Conservation (phyloP, 371 early-diverging fungal genomes). For the Choanephora cucurbitarum region DNA sequence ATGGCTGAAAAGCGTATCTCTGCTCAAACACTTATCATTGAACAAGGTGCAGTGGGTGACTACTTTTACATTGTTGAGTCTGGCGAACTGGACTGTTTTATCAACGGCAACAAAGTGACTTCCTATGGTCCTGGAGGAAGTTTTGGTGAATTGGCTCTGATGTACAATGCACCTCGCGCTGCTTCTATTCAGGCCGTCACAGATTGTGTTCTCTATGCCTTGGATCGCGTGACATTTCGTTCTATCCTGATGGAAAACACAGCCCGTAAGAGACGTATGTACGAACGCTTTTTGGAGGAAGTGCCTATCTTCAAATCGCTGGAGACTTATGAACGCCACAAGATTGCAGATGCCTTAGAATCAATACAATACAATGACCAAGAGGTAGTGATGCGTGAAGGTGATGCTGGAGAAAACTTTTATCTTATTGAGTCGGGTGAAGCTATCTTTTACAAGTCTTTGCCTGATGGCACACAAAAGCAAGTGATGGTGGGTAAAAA, state of each 20-base stretch:
- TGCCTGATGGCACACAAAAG: slow-evolving; percentile 68
- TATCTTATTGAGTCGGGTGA: slow-evolving; percentile 89
- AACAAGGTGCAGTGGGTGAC: slow-evolving; percentile 96
- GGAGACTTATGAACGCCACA: slow-evolving; percentile 72
- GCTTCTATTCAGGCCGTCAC: slow-evolving; percentile 77
- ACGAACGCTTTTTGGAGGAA: slow-evolving; percentile 75
- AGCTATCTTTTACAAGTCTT: slow-evolving; percentile 50
- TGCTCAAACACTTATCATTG: slow-evolving; percentile 79
- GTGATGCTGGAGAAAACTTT: slow-evolving; percentile 66
- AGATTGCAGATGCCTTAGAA: slow-evolving; percentile 85
- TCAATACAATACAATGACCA: slow-evolving; percentile 65
- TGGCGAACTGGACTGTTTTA: slow-evolving; percentile 93
- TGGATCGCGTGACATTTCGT: slow-evolving; percentile 83
- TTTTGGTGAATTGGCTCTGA: slow-evolving; percentile 91
- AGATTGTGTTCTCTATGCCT: slow-evolving; percentile 77
- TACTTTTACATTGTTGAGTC: slow-evolving; percentile 97
- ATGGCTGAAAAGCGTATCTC: slow-evolving; percentile 90
- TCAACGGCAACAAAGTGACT: slow-evolving; percentile 67
- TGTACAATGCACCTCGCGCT: slow-evolving; percentile 91
- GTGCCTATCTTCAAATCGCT: slow-evolving; percentile 69
- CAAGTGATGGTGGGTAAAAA: slow-evolving; percentile 75
- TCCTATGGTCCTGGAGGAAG: slow-evolving; percentile 67
- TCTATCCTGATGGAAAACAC: slow-evolving; percentile 78
- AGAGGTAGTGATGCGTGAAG: slow-evolving; percentile 71
- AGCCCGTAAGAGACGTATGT: slow-evolving; percentile 73